phyloP scores from a whole-genome alignment of 2,329 filamentous ascomycete species.

The Neonectria magnoliae region DNA sequence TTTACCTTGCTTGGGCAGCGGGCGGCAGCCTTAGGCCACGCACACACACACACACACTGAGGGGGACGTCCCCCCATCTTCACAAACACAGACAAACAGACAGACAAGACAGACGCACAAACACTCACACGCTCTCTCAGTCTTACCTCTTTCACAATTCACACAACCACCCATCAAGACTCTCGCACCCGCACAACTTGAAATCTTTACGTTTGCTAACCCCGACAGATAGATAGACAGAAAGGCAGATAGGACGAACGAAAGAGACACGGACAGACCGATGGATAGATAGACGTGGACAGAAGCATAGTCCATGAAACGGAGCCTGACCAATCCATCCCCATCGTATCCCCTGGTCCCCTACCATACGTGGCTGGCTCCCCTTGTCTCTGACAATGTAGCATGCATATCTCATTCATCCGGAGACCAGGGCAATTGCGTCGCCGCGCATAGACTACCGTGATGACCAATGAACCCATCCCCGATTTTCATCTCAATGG shows the following conservation, averaged over 20 bases:
- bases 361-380: neutral
- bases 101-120: neutral
- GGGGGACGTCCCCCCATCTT: too few relatives aligned
- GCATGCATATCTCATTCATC: constrained; percentile 23
- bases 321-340: neutral
- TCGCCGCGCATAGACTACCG: neutral
- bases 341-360: neutral
- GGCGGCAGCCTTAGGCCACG: neutral
- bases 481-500: neutral
- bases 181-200: constrained; percentile 1
- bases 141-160: constrained; percentile 3
- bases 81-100: neutral
- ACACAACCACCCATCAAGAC: constrained; percentile 22
- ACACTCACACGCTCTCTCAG: neutral
- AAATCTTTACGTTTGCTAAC: constrained; percentile 13
- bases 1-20: neutral
- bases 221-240: neutral
- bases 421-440: constrained; percentile 12
- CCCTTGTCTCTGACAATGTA: constrained; percentile 6
- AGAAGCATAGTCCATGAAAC: too few relatives aligned
- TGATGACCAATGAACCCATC: neutral
- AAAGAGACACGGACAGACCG: too few relatives aligned
- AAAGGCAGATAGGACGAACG: neutral
- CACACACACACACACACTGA: too few relatives aligned
- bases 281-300: neutral